Conservation (phyloP, 805 yeast species). For the Monosporozyma aquatica region DNA sequence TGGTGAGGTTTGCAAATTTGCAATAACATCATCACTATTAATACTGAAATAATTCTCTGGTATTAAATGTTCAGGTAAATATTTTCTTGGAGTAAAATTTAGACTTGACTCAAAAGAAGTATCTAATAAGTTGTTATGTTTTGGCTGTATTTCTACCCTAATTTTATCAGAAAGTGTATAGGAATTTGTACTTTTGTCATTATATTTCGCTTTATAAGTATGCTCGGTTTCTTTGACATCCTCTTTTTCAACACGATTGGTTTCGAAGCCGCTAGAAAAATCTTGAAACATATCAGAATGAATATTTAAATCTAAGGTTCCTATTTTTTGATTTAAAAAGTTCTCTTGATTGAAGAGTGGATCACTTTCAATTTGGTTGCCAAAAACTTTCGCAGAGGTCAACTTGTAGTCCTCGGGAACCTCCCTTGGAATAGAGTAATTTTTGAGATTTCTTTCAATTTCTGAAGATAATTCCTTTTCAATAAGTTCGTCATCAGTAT, state of each 20-base stretch:
- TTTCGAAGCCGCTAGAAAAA: background rate
- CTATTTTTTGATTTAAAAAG: background rate
- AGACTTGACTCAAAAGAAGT: constrained; percentile 2
- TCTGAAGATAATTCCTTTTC: constrained; percentile 13
- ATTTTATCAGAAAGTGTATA: background rate
- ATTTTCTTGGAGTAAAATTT: constrained; percentile 3
- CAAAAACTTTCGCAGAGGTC: background rate
- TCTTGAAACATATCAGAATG: background rate
- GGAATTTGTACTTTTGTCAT: background rate
- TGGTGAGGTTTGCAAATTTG: background rate
- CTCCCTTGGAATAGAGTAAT: constrained; percentile 14
- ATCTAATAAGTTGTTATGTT: background rate
- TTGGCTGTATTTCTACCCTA: background rate
- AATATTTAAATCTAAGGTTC: background rate
- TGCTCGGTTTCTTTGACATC: background rate
- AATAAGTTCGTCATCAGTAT: constrained; percentile 7
- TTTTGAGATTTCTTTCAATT: constrained; percentile 13
- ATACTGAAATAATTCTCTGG: background rate
- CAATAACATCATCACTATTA: background rate
- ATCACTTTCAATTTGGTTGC: too few species aligned
- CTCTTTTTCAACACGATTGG: background rate
- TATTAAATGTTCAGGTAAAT: background rate
- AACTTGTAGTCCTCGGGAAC: background rate
- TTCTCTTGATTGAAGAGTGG: background rate
- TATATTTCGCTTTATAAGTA: background rate